phyloP scores from a whole-genome alignment of 768 basidiomycete genomes.

The Tricholoma terreum region DNA sequence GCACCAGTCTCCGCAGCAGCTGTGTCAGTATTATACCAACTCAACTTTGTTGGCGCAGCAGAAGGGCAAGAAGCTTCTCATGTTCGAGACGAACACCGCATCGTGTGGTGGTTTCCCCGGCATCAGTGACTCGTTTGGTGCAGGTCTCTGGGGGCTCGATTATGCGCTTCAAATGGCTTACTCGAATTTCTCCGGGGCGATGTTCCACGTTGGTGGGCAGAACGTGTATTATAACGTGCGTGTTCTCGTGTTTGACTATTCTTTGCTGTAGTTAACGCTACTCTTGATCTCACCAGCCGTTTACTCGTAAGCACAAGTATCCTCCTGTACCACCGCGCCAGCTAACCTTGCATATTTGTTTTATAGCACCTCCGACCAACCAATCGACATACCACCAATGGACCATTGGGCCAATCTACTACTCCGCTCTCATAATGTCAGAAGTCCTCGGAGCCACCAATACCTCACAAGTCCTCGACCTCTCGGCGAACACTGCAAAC shows the following conservation, averaged over 20 bases:
- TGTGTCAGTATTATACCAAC: conserved; percentile 52
- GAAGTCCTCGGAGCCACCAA: conserved; percentile 64
- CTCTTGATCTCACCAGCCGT: conserved; percentile 48
- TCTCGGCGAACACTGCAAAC: conserved; percentile 42
- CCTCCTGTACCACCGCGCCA: neutral
- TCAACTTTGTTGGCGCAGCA: conserved; percentile 42
- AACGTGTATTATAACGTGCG: conserved; percentile 61
- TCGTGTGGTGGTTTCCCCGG: conserved; percentile 67
- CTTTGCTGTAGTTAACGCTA: conserved; percentile 9
- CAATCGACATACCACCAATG: conserved; percentile 59
- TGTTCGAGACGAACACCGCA: conserved; percentile 71
- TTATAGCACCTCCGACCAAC: conserved; percentile 31
- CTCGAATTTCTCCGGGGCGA: conserved; percentile 46
- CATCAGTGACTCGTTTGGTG: conserved; percentile 57
- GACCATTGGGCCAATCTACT: conserved; percentile 75
- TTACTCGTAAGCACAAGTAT: neutral
- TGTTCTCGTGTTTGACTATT: conserved; percentile 8
- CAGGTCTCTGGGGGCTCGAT: conserved; percentile 61
- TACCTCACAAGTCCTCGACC: conserved; percentile 59
- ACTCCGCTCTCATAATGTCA: conserved; percentile 64
- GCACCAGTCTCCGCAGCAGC: conserved; percentile 47
- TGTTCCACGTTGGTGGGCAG: conserved; percentile 59
- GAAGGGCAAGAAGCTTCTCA: conserved; percentile 44
- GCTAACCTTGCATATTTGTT: neutral
- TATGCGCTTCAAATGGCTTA: conserved; percentile 56